Evolutionary conservation across 495 filamentous ascomycete species (phyloP).

Genomic region (Aspergillus campestris): DNA sequence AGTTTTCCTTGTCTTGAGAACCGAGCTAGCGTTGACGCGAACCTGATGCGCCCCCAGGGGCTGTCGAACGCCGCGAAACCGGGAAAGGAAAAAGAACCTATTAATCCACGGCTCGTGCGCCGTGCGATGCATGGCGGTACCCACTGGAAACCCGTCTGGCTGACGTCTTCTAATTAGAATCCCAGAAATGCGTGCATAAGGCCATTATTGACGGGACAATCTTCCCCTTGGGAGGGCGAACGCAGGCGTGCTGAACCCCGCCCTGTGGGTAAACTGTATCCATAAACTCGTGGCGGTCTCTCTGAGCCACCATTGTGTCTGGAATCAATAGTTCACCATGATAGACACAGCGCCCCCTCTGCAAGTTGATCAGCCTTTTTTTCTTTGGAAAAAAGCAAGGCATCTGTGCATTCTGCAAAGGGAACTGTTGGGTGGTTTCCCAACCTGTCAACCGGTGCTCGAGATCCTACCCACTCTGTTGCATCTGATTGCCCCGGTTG

Average conservation of each 20-base stretch:
- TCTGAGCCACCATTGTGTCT: no score
- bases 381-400: slow-evolving; percentile 2
- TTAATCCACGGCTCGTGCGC: neutral
- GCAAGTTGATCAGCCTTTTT: no score
- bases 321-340: no score
- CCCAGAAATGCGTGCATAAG: slow-evolving; percentile 2
- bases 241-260: neutral
- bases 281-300: no score
- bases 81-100: neutral
- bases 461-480: slow-evolving; percentile 4
- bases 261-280: neutral
- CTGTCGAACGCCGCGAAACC: no score
- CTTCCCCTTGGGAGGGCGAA: no score
- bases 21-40: slow-evolving; percentile 2
- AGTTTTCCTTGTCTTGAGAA: slow-evolving; percentile 3
- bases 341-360: no score
- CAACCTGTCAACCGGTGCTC: slow-evolving; percentile 5
- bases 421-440: slow-evolving; percentile 2
- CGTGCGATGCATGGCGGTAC: no score
- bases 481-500: slow-evolving; percentile 4
- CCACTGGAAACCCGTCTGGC: neutral
- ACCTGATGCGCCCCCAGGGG: neutral
- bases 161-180: slow-evolving; percentile 4
- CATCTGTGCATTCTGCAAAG: slow-evolving; percentile 5
- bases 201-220: neutral